Evolutionary conservation across 441 rosid genomes (phyloP), one percentile per base, ranked within the genome.

Genomic region (Flueggea neowawraea): DNA sequence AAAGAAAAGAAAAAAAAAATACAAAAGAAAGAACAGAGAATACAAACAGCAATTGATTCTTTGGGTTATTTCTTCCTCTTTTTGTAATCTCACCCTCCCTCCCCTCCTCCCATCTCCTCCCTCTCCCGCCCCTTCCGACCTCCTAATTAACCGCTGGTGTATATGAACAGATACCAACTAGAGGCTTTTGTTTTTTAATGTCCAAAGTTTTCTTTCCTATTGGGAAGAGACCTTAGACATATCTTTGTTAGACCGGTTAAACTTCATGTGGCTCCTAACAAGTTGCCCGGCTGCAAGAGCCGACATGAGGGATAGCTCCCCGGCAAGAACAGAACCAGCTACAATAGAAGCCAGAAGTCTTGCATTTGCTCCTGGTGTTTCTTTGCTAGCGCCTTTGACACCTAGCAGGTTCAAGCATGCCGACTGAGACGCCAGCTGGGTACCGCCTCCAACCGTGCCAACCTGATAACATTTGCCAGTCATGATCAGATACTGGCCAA

Each of bases 361-460:
- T 0, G 97, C 66, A 71, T 93, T 90, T 50, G 83, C 75, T 32
- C 98, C 98, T 0, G 98, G 87, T 2, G 72, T 55, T 61, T 82
- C 89, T 64, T 64, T 81, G 81, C 75, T 86, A 5, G 98, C 90
- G 15, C 98, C 97, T 77, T 86, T 90, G 36, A 86, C 85, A 13
- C 98, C 98, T 0, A 92, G 87, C 61, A 92, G 57, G 70, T 92
- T 86, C 70, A 92, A 67, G 79, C 98, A 92, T 5, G 98, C 98
- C 12, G 98, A 83, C 68, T 92, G 98, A 0, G 98, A 86, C 45
- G 94, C 89, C 2, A 93, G 95, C 69, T 90, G 97, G n/a, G 97
- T 90, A 52, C 98, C 98, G 3, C 97, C 98, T 64, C 98, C 98
- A 6, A 92, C 85, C 1, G 98, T 90, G 4, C 98, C 97, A 65